Percentiles rank a stretch among this genome's conserved stretches.
Conservation (phyloP, 345 rosid species). For the Eucalyptus grandis region DNA sequence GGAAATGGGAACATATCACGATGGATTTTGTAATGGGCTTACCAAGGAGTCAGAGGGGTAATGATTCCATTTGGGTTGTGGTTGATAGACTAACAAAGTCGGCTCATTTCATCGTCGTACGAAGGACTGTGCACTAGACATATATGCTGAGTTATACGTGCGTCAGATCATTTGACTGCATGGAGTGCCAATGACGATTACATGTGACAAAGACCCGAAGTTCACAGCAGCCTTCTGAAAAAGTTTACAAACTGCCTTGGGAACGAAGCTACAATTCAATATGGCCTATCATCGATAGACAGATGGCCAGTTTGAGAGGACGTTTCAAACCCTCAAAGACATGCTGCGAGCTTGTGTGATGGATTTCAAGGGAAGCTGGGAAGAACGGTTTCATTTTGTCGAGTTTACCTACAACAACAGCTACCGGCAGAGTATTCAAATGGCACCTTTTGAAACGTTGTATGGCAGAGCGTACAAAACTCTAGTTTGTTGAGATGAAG, state of each 20-base stretch:
- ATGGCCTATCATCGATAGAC: accelerated
- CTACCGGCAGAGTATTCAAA: accelerated
- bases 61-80: too few relatives aligned
- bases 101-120: accelerated
- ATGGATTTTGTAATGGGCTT: accelerated
- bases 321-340: accelerated
- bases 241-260: accelerated
- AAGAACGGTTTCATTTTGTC: accelerated
- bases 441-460: accelerated
- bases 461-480: accelerated
- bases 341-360: too few relatives aligned
- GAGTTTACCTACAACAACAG: too few relatives aligned
- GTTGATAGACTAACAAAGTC: accelerated
- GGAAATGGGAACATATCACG: accelerated
- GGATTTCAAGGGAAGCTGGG: too few relatives aligned
- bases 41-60: too few relatives aligned
- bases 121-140: accelerated
- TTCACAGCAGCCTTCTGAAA: too few relatives aligned
- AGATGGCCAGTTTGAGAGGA: accelerated
- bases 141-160: too few relatives aligned
- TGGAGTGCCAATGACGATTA: too few relatives aligned
- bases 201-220: accelerated
- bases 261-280: accelerated
- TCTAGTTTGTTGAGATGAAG: too few relatives aligned
- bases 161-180: accelerated